These are phyloP conservation scores for Cladosporium sp. DNA, from an alignment of 2,329 filamentous ascomycete genomes.

Conservation along the genomic window DNA sequence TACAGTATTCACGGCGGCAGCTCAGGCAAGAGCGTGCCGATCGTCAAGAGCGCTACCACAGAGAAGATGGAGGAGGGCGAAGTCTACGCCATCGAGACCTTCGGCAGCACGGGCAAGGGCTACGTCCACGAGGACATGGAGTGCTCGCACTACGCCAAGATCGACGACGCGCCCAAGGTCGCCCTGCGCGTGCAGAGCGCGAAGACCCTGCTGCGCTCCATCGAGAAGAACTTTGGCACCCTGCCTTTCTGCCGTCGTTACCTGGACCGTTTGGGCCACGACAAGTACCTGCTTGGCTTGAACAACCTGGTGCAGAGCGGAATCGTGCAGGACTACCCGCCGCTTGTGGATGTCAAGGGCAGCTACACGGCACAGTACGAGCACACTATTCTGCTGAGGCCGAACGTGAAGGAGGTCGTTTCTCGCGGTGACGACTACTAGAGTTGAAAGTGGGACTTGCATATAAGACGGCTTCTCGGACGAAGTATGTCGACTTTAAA, in stretches of 20 bases:
- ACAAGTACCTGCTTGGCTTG: constrained; percentile 60
- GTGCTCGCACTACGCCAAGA: constrained; percentile 39
- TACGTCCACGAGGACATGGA: constrained; percentile 49
- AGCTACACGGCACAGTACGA: constrained; percentile 67
- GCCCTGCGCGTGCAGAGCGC: constrained; percentile 52
- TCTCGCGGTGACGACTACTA: constrained; percentile 34
- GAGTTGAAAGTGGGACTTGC: neutral
- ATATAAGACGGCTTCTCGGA: neutral
- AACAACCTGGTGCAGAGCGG: constrained; percentile 59
- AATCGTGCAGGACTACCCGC: constrained; percentile 58
- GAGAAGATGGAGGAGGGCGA: constrained; percentile 61
- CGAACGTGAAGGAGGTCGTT: constrained; percentile 44
- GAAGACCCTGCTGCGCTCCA: constrained; percentile 57
- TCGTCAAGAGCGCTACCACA: constrained; percentile 52
- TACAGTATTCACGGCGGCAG: constrained; percentile 58
- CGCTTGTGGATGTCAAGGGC: constrained; percentile 58
- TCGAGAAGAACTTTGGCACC: constrained; percentile 63
- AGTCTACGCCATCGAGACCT: constrained; percentile 60
- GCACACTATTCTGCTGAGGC: constrained; percentile 49
- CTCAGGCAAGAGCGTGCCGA: constrained; percentile 56
- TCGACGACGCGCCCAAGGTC: constrained; percentile 40
- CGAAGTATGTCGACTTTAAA: neutral
- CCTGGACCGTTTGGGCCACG: constrained; percentile 61
- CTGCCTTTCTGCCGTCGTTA: constrained; percentile 63
- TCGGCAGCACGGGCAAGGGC: constrained; percentile 57